Percentiles rank a stretch among this genome's conserved stretches.
Conservation (phyloP, 2,329 filamentous ascomycete species). For the Rutstroemia sp. region DNA sequence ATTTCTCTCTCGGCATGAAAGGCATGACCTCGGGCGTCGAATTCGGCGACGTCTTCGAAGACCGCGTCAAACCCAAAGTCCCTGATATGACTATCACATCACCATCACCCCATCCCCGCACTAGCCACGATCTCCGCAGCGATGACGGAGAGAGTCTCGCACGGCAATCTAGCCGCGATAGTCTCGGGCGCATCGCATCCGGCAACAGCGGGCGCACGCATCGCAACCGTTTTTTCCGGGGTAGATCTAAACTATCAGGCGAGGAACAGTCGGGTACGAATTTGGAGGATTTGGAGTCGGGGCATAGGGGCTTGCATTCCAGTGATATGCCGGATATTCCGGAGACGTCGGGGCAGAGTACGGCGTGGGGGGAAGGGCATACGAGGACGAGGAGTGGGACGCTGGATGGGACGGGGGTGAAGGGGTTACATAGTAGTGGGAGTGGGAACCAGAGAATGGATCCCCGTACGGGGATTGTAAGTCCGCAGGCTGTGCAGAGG, state of each 20-base stretch:
- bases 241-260: constrained; percentile 24
- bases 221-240: constrained; percentile 53
- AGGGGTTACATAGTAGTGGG: not conserved
- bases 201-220: constrained; percentile 36
- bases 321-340: constrained; percentile 39
- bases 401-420: not conserved
- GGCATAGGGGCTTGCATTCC: constrained; percentile 11
- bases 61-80: constrained; percentile 32
- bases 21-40: constrained; percentile 50
- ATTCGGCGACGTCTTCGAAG: constrained; percentile 58
- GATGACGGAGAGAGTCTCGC: constrained; percentile 15
- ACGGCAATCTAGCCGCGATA: constrained; percentile 16
- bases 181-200: constrained; percentile 27
- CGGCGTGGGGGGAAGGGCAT: not conserved
- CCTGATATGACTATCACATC: constrained; percentile 21
- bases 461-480: constrained; percentile 27
- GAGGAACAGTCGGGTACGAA: constrained; percentile 20
- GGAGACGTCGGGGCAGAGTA: constrained; percentile 25
- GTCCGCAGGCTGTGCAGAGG: constrained; percentile 24
- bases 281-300: constrained; percentile 26
- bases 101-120: constrained; percentile 28
- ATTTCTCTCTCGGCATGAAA: constrained; percentile 63
- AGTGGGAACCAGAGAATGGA: constrained; percentile 19
- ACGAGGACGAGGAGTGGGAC: not conserved
- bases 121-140: constrained; percentile 8